These are phyloP conservation scores for Turritis glabra DNA, from an alignment of 345 rosid species.

Conservation along the genomic window DNA sequence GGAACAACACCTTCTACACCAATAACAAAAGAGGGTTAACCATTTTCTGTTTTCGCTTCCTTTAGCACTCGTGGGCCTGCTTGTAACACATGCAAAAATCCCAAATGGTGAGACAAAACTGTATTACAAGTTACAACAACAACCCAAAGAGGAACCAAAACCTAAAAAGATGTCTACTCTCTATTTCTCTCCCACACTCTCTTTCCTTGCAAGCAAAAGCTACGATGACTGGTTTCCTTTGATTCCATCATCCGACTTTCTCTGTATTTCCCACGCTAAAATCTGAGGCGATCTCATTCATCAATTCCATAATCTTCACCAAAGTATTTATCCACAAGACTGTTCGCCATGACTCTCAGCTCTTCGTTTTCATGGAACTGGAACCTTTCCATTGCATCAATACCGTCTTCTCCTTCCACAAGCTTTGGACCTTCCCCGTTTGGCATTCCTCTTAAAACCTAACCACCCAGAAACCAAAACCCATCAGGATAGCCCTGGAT, in stretches of 20 bases:
- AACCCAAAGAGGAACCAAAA: constrained; percentile 21
- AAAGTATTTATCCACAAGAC: constrained; percentile 80
- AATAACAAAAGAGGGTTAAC: neutral
- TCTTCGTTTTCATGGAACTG: constrained; percentile 97
- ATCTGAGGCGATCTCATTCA: constrained; percentile 31
- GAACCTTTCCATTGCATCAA: constrained; percentile 92
- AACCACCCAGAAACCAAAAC: constrained; percentile 12
- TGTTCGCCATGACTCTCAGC: constrained; percentile 90
- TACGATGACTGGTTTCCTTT: constrained; percentile 24
- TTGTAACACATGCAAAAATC: neutral
- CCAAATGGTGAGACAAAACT: constrained; percentile 25
- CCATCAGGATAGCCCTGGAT: neutral
- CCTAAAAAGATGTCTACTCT: neutral
- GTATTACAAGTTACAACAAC: constrained; percentile 36
- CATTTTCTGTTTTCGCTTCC: neutral
- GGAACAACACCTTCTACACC: neutral
- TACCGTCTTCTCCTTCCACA: constrained; percentile 93
- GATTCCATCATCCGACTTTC: constrained; percentile 13
- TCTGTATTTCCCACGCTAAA: neutral
- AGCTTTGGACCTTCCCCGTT: constrained; percentile 81
- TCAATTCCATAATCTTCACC: constrained; percentile 88
- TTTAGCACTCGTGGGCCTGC: neutral
- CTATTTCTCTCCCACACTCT: neutral
- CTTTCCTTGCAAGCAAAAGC: constrained; percentile 17
- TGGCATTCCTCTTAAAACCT: constrained; percentile 96